These are phyloP conservation scores for Exophiala lecanii-corni DNA, from an alignment of 2,329 filamentous ascomycete species.

Conservation along the genomic window DNA sequence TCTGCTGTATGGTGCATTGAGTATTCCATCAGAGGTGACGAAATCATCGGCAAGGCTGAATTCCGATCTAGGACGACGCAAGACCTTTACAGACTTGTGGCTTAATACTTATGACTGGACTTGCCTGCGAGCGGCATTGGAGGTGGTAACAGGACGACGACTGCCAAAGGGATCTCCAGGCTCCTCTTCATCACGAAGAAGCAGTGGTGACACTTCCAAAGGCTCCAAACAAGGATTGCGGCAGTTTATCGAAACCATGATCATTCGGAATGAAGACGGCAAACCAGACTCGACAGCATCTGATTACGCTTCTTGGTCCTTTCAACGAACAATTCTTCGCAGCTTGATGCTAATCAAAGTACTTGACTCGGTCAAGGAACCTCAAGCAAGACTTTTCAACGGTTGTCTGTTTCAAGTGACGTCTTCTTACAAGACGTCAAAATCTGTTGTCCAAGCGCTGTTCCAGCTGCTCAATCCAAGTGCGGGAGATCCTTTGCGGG, in stretches of 20 bases:
- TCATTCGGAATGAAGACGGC: slow-evolving; percentile 51
- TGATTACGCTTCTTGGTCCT: slow-evolving; percentile 39
- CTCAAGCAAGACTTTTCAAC: slow-evolving; percentile 23
- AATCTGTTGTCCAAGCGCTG: slow-evolving; percentile 49
- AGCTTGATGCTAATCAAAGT: slow-evolving; percentile 58
- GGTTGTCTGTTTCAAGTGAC: slow-evolving; percentile 48
- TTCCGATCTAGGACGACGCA: slow-evolving; percentile 55
- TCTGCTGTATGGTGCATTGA: slow-evolving; percentile 53
- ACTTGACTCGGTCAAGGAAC: slow-evolving; percentile 51
- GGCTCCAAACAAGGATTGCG: slow-evolving; percentile 34
- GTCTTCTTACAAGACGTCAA: slow-evolving; percentile 54
- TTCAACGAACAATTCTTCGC: slow-evolving; percentile 53
- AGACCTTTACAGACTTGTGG: slow-evolving; percentile 55
- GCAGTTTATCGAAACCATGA: slow-evolving; percentile 52
- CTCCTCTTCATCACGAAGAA: slow-evolving; percentile 4
- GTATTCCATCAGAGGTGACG: slow-evolving; percentile 50
- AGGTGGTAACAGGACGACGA: slow-evolving; percentile 55
- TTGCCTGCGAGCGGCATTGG: slow-evolving; percentile 49
- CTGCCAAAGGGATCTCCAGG: not conserved
- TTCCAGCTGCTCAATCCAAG: slow-evolving; percentile 53
- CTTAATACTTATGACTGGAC: slow-evolving; percentile 52
- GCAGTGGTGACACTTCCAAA: not conserved
- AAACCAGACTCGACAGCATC: slow-evolving; percentile 29
- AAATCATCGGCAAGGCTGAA: slow-evolving; percentile 41
- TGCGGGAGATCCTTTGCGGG: slow-evolving; percentile 53